phyloP scores from a whole-genome alignment of 306 rosid species.

The Abrus pulchellus region DNA sequence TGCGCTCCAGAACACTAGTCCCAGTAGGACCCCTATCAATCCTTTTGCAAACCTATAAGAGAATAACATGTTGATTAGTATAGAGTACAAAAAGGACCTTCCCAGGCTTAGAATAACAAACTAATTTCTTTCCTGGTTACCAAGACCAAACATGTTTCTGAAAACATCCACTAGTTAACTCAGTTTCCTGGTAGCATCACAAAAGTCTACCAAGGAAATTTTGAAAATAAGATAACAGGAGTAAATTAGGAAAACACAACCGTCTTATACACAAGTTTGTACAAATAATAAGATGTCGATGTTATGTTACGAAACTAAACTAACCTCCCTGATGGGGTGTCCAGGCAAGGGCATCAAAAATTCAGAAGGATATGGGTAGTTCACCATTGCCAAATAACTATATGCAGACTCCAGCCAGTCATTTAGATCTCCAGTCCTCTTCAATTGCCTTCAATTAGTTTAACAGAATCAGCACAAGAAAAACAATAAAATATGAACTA shows the following conservation, averaged over 20 bases:
- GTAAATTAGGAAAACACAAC: background rate
- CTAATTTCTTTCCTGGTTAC: conserved; percentile 12
- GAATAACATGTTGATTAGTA: conserved; percentile 34
- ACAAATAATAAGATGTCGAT: conserved; percentile 35
- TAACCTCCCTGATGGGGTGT: conserved; percentile 81
- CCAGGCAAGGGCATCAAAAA: conserved; percentile 87
- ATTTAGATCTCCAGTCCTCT: conserved; percentile 56
- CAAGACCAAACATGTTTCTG: conserved; percentile 34
- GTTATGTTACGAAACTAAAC: conserved; percentile 42
- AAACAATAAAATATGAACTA: conserved; percentile 15
- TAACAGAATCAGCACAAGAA: conserved; percentile 45
- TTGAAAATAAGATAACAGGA: conserved; percentile 5
- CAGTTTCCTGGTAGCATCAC: conserved; percentile 36
- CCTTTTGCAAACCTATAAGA: conserved; percentile 71
- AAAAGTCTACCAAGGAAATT: conserved; percentile 1
- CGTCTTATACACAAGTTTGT: conserved; percentile 8
- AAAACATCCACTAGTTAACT: conserved; percentile 34
- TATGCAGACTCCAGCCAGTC: conserved; percentile 84
- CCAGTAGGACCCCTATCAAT: conserved; percentile 68
- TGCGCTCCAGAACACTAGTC: conserved; percentile 65
- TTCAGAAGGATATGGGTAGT: conserved; percentile 78
- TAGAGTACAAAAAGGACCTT: background rate
- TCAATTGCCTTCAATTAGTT: conserved; percentile 60
- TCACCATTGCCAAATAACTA: conserved; percentile 88
- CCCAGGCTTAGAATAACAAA: conserved; percentile 3